Evolutionary conservation across 208 protist species (phyloP).

Genomic region (Trypanosoma lewisi): DNA sequence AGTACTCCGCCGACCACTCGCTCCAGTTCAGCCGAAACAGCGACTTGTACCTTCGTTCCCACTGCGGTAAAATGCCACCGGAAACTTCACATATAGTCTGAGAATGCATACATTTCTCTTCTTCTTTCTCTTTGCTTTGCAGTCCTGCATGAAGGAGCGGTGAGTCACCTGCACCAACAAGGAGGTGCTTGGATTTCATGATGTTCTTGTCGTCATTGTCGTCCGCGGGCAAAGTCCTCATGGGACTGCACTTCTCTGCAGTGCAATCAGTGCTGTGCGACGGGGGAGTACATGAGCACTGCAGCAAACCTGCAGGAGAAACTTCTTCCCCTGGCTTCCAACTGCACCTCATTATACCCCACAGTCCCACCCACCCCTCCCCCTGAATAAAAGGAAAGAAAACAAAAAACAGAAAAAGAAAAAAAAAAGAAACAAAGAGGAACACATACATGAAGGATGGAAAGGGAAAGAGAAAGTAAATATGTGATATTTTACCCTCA

Average conservation of each 20-base stretch:
- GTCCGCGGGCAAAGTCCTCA: too few relatives aligned
- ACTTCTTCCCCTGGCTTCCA: too few relatives aligned
- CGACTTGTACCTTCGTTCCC: conserved; percentile 4
- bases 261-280: too few relatives aligned
- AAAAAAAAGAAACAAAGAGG: not conserved
- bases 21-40: conserved; percentile 22
- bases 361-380: too few relatives aligned
- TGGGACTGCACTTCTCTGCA: too few relatives aligned
- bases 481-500: too few relatives aligned
- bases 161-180: not conserved
- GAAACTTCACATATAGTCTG: not conserved
- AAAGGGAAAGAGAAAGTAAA: not conserved
- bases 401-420: conserved; percentile 3
- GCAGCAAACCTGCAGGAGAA: too few relatives aligned
- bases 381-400: not conserved
- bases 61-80: not conserved
- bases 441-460: not conserved
- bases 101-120: not conserved
- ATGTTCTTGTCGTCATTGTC: not conserved
- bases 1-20: not conserved
- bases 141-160: not conserved
- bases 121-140: not conserved
- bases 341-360: too few relatives aligned
- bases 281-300: too few relatives aligned
- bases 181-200: too few relatives aligned